Percentiles rank a stretch among this genome's conserved stretches.
Conservation (phyloP, 257 asterid genomes). For the Osmanthus fragrans region DNA sequence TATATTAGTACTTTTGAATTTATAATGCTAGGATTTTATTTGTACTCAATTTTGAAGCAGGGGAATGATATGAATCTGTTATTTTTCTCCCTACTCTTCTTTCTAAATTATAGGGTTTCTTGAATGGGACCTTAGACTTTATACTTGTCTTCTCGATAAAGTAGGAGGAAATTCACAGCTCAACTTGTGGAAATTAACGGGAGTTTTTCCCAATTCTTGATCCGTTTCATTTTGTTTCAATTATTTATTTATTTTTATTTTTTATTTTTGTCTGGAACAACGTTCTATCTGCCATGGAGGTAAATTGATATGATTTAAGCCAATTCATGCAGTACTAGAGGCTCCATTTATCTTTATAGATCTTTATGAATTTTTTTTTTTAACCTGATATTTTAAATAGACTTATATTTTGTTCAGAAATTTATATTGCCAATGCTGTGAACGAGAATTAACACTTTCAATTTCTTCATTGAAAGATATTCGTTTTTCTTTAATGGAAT, state of each 20-base stretch:
- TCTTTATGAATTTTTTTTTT: neutral
- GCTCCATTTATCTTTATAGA: neutral
- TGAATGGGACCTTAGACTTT: conserved; percentile 42
- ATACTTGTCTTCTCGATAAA: neutral
- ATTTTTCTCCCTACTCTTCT: conserved; percentile 27
- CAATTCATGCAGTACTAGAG: no score
- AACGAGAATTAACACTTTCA: neutral
- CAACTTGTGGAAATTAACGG: conserved; percentile 33
- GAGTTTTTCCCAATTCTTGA: conserved; percentile 40
- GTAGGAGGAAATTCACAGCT: conserved; percentile 22
- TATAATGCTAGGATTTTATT: no score
- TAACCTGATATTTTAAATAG: neutral
- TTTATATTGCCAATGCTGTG: neutral
- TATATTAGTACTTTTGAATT: no score
- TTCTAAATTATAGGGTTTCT: conserved; percentile 34
- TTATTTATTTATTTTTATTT: conserved; percentile 34
- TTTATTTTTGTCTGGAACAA: conserved; percentile 19
- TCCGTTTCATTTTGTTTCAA: conserved; percentile 22
- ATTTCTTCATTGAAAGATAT: neutral
- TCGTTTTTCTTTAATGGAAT: neutral
- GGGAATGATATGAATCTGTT: neutral
- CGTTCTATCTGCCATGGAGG: conserved; percentile 39
- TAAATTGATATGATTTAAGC: conserved; percentile 12
- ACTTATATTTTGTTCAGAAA: neutral
- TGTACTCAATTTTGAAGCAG: no score